Percentiles rank a stretch among this genome's conserved stretches.
phyloP scores from a whole-genome alignment of 1,139 yeast genomes.

The Blastobotrys petasosporus region DNA sequence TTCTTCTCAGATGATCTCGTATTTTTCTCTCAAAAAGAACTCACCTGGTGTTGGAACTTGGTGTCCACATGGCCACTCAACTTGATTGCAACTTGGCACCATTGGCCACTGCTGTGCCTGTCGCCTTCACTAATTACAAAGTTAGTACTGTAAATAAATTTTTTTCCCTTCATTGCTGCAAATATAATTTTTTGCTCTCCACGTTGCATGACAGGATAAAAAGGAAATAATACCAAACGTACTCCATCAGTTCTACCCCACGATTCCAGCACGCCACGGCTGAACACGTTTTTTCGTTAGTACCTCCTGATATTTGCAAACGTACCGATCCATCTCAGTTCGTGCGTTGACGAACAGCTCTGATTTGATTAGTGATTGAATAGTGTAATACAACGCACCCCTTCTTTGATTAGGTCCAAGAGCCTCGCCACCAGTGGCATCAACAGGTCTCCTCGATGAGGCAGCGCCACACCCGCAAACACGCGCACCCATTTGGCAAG shows the following conservation, averaged over 20 bases:
- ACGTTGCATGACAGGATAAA: too few species aligned
- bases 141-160: too few species aligned
- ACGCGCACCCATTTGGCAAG: conserved; percentile 2
- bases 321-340: conserved; percentile 1
- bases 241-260: conserved; percentile 2
- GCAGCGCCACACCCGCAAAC: conserved; percentile 2
- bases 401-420: neutral
- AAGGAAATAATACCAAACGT: neutral
- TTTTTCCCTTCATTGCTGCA: too few species aligned
- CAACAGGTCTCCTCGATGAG: neutral
- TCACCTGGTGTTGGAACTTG: neutral
- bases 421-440: neutral
- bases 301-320: too few species aligned
- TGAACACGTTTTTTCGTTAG: too few species aligned
- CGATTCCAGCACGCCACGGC: conserved; percentile 4
- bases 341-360: neutral
- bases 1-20: too few species aligned
- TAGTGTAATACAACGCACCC: too few species aligned
- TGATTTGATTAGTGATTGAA: too few species aligned
- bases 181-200: too few species aligned
- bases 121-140: too few species aligned
- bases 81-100: conserved; percentile 2
- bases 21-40: neutral
- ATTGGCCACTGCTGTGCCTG: neutral
- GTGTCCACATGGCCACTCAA: neutral